These are phyloP conservation scores for Kwoniella sp. DNA, from an alignment of 768 basidiomycete genomes.

Conservation along the genomic window DNA sequence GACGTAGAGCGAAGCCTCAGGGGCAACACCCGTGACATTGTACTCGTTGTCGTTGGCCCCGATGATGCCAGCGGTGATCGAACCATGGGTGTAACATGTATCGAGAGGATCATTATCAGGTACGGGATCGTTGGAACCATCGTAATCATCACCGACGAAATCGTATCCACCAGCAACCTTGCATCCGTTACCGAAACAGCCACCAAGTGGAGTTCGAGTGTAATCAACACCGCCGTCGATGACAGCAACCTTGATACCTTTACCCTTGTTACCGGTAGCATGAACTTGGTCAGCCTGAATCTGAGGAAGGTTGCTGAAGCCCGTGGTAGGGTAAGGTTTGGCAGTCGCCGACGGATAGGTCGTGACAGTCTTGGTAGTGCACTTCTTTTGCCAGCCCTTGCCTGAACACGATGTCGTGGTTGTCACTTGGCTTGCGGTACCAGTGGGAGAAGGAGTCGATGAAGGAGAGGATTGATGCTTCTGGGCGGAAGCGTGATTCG, in stretches of 20 bases:
- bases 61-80: slow-evolving; percentile 56
- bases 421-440: slow-evolving; percentile 10
- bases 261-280: slow-evolving; percentile 65
- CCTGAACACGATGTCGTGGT: slow-evolving; percentile 24
- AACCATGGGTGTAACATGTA: slow-evolving; percentile 53
- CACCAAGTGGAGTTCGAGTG: slow-evolving; percentile 53
- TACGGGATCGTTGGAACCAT: slow-evolving; percentile 42
- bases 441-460: background rate
- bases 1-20: slow-evolving; percentile 61
- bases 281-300: slow-evolving; percentile 67
- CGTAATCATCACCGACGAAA: slow-evolving; percentile 52
- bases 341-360: slow-evolving; percentile 20
- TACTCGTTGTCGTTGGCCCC: slow-evolving; percentile 62
- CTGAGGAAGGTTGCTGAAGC: slow-evolving; percentile 40
- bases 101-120: slow-evolving; percentile 53
- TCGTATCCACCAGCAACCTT: slow-evolving; percentile 56
- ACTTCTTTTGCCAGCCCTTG: slow-evolving; percentile 35
- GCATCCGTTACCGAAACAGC: slow-evolving; percentile 54
- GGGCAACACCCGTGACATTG: slow-evolving; percentile 73
- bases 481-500: background rate
- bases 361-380: slow-evolving; percentile 26
- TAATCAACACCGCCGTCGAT: slow-evolving; percentile 57
- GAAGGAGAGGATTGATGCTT: slow-evolving; percentile 4
- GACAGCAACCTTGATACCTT: slow-evolving; percentile 69
- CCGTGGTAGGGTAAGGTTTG: slow-evolving; percentile 28